phyloP scores from a whole-genome alignment of 75 land plant species.

The Picea glauca region DNA sequence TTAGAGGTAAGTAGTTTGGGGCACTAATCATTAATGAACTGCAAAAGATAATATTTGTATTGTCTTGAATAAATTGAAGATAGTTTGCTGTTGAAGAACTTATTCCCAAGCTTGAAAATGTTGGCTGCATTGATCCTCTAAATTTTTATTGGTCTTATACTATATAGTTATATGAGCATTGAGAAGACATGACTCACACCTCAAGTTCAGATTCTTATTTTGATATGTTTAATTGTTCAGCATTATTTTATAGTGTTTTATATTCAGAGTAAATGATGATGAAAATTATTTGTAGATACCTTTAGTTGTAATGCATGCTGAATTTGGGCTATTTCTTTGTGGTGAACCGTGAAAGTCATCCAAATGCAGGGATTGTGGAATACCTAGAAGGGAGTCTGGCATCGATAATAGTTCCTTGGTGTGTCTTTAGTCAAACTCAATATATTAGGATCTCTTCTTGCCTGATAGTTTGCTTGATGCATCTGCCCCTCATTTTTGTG shows the following conservation, averaged over 20 bases:
- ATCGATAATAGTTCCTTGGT: too few species aligned
- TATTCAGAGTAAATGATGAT: background rate
- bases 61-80: background rate
- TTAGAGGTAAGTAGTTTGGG: conserved; percentile 48
- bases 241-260: background rate
- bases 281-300: background rate
- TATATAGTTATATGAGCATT: background rate
- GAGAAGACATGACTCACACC: background rate
- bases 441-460: too few species aligned
- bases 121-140: background rate
- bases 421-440: too few species aligned
- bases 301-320: conserved; percentile 2
- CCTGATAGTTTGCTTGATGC: too few species aligned
- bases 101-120: background rate
- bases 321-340: background rate
- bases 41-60: background rate
- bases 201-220: background rate
- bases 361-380: too few species aligned
- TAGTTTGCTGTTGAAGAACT: background rate
- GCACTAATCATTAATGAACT: background rate
- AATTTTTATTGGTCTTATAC: background rate
- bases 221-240: background rate
- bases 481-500: too few species aligned
- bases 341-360: background rate
- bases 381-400: too few species aligned